A percentile compares a stretch with the other conserved stretches of the same genome.
phyloP scores from a whole-genome alignment of 495 filamentous ascomycete genomes.

The Sabuloglossum arenarium region DNA sequence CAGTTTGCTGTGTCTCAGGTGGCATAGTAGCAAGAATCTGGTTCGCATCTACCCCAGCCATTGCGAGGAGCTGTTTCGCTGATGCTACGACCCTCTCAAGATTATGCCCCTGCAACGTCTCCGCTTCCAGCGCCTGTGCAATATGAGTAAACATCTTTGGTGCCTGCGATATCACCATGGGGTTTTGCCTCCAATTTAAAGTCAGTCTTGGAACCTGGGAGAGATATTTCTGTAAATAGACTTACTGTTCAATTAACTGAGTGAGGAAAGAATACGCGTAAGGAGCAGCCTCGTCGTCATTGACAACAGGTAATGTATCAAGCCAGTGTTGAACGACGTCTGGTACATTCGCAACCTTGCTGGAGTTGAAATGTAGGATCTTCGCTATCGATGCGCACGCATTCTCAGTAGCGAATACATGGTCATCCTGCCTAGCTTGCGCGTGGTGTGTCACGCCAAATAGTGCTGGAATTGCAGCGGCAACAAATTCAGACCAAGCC shows the following conservation, averaged over 20 bases:
- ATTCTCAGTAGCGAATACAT: slow-evolving; percentile 95
- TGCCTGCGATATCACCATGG: slow-evolving; percentile 44
- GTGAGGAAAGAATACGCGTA: slow-evolving; percentile 88
- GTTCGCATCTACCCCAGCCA: slow-evolving; percentile 46
- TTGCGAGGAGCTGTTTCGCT: slow-evolving; percentile 49
- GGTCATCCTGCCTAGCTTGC: slow-evolving; percentile 71
- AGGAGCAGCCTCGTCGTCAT: slow-evolving; percentile 93
- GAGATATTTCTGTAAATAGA: slow-evolving; percentile 10
- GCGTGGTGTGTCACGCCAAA: slow-evolving; percentile 66
- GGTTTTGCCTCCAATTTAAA: slow-evolving; percentile 48
- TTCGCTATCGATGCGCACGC: slow-evolving; percentile 93
- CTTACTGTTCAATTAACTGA: slow-evolving; percentile 85
- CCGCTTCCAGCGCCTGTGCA: slow-evolving; percentile 69
- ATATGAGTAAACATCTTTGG: slow-evolving; percentile 64
- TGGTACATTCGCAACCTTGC: slow-evolving; percentile 49
- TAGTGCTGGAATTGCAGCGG: slow-evolving; percentile 53
- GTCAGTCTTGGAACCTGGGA: background rate
- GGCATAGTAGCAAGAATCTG: slow-evolving; percentile 47
- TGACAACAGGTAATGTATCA: slow-evolving; percentile 70
- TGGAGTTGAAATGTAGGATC: slow-evolving; percentile 71
- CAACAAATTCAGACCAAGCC: slow-evolving; percentile 66
- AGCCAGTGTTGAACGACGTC: slow-evolving; percentile 65
- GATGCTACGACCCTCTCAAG: slow-evolving; percentile 49
- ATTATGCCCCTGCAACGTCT: slow-evolving; percentile 70
- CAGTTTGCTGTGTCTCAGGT: slow-evolving; percentile 54